Evolutionary conservation across 805 yeast species (phyloP).

Genomic region (Debaryomyces prosopidis): DNA sequence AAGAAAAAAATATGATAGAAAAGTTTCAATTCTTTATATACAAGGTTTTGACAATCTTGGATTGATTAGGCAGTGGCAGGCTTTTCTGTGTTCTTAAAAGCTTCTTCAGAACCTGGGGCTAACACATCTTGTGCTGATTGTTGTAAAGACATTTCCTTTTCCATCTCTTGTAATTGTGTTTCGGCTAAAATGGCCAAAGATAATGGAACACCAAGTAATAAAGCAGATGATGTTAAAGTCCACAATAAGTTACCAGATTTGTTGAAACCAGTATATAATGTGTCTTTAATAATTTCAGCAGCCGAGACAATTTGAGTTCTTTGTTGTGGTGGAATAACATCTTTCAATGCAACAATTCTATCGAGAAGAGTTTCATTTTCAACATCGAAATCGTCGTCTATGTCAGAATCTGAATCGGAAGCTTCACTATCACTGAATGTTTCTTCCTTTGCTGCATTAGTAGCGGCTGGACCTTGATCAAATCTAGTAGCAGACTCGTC

Average conservation of each 20-base stretch:
- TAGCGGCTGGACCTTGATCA: slow-evolving; percentile 15
- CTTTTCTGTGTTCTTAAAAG: slow-evolving; percentile 18
- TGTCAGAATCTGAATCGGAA: slow-evolving; percentile 48
- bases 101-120: slow-evolving; percentile 64
- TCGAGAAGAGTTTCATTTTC: slow-evolving; percentile 83
- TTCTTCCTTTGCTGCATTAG: slow-evolving; percentile 26
- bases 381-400: slow-evolving; percentile 69
- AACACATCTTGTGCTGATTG: slow-evolving; percentile 74
- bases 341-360: slow-evolving; percentile 88
- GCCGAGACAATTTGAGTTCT: slow-evolving; percentile 51
- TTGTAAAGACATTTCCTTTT: slow-evolving; percentile 83
- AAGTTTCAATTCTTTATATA: slow-evolving; percentile 6
- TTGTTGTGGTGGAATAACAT: slow-evolving; percentile 85
- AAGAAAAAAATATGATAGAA: slow-evolving; percentile 1
- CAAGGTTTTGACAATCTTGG: slow-evolving; percentile 5
- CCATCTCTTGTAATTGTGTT: slow-evolving; percentile 92
- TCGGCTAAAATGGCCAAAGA: slow-evolving; percentile 87
- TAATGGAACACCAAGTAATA: slow-evolving; percentile 90
- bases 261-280: slow-evolving; percentile 45
- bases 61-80: slow-evolving; percentile 20
- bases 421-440: slow-evolving; percentile 30
- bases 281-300: slow-evolving; percentile 21
- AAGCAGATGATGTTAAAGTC: slow-evolving; percentile 79
- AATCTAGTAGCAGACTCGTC: slow-evolving; percentile 47
- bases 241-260: slow-evolving; percentile 79